These are phyloP conservation scores for Neurospora sublineolata DNA, from an alignment of 495 filamentous ascomycete species.

Conservation along the genomic window DNA sequence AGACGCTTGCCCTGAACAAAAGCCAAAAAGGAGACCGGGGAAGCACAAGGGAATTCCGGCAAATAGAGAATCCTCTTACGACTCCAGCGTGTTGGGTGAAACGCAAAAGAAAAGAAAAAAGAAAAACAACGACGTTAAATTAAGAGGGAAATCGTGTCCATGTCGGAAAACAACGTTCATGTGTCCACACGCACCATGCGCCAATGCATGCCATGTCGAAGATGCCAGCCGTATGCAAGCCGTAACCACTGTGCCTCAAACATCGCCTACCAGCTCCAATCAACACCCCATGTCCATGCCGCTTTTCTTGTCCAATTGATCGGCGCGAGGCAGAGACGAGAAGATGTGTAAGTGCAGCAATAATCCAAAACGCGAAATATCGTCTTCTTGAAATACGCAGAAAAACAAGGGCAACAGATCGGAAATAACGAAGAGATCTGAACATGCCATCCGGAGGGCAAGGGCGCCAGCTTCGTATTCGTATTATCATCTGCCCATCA, in stretches of 20 bases:
- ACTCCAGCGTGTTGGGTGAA: slow-evolving; percentile 5
- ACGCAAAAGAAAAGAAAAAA: slow-evolving; percentile 5
- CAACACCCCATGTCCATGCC: slow-evolving; percentile 8
- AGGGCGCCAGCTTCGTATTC: not conserved
- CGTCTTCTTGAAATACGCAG: not conserved
- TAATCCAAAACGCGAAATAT: not conserved
- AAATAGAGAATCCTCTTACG: slow-evolving; percentile 11
- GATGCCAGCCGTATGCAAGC: slow-evolving; percentile 8
- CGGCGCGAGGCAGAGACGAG: not conserved
- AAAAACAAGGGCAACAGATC: slow-evolving; percentile 4
- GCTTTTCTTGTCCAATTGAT: slow-evolving; percentile 8
- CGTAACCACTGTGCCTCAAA: slow-evolving; percentile 1
- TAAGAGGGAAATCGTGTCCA: slow-evolving; percentile 11
- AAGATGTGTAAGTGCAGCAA: not conserved
- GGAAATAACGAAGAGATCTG: slow-evolving; percentile 1
- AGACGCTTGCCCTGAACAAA: slow-evolving; percentile 10
- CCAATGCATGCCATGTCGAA: slow-evolving; percentile 10
- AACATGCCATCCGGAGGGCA: not conserved
- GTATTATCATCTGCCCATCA: slow-evolving; percentile 20
- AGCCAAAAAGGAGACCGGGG: slow-evolving; percentile 6
- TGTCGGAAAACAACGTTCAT: slow-evolving; percentile 7
- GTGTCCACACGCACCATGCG: slow-evolving; percentile 8
- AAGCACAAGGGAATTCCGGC: slow-evolving; percentile 9
- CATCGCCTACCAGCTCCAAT: slow-evolving; percentile 3
- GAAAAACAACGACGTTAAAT: slow-evolving; percentile 6